Percentiles rank a stretch among this genome's conserved stretches.
Conservation (phyloP, 495 filamentous ascomycete genomes). For the Parathielavia hyrcaniae region DNA sequence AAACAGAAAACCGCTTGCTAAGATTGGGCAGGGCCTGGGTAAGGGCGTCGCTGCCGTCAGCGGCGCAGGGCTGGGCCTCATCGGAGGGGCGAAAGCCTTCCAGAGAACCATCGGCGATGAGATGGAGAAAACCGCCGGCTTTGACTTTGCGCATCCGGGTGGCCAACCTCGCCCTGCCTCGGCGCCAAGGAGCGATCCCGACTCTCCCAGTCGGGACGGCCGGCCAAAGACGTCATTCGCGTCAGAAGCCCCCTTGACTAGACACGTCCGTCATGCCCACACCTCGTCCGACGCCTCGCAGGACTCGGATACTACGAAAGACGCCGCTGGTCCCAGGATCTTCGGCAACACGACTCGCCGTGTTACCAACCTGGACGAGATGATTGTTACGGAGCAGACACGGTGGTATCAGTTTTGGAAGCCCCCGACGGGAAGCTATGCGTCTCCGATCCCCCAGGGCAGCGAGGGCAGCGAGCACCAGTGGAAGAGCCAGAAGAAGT, state of each 20-base stretch:
- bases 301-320: constrained; percentile 30
- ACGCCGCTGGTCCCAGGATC: constrained; percentile 25
- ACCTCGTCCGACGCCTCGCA: constrained; percentile 34
- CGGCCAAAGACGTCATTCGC: constrained; percentile 31
- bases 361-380: constrained; percentile 39
- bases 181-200: not conserved
- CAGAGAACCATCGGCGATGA: constrained; percentile 56
- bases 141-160: constrained; percentile 34
- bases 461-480: constrained; percentile 38
- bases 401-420: constrained; percentile 53
- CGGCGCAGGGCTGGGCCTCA: constrained; percentile 36
- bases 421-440: constrained; percentile 46
- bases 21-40: constrained; percentile 36
- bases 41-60: constrained; percentile 37
- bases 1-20: constrained; percentile 27
- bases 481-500: constrained; percentile 38
- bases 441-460: constrained; percentile 48
- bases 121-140: constrained; percentile 52
- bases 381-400: constrained; percentile 37
- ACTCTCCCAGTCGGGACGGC: constrained; percentile 20
- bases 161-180: constrained; percentile 4
- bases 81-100: constrained; percentile 49
- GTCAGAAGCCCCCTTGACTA: constrained; percentile 26
- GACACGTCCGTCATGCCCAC: constrained; percentile 29
- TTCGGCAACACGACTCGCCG: constrained; percentile 44